Conservation (phyloP, 192 early-diverging fungal species). For the Podila clonocystis region DNA sequence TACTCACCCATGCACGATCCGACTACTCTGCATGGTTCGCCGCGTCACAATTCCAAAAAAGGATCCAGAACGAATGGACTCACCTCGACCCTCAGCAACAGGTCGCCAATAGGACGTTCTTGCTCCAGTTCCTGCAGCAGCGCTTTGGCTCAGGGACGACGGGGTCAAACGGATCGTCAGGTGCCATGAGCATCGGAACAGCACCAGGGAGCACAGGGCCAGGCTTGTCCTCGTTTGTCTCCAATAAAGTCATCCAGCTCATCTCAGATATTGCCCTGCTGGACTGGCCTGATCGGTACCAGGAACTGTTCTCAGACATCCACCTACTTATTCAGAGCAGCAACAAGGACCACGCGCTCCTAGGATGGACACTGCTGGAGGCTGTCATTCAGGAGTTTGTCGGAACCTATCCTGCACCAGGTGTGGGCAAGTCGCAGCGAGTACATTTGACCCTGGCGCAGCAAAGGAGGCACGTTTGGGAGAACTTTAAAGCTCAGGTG, state of each 20-base stretch:
- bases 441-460: slow-evolving; percentile 21
- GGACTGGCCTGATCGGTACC: slow-evolving; percentile 48
- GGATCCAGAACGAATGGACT: slow-evolving; percentile 37
- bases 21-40: slow-evolving; percentile 44
- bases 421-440: slow-evolving; percentile 22
- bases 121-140: slow-evolving; percentile 36
- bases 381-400: slow-evolving; percentile 40
- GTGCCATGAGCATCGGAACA: not conserved
- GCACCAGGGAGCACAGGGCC: not conserved
- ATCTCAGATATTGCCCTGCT: slow-evolving; percentile 36
- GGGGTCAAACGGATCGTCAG: not conserved
- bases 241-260: slow-evolving; percentile 46
- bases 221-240: slow-evolving; percentile 26
- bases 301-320: slow-evolving; percentile 44
- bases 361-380: slow-evolving; percentile 45
- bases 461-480: slow-evolving; percentile 34
- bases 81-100: slow-evolving; percentile 28
- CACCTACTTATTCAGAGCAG: slow-evolving; percentile 33
- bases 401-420: slow-evolving; percentile 29
- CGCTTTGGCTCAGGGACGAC: slow-evolving; percentile 16
- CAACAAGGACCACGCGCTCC: slow-evolving; percentile 23
- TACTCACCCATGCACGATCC: slow-evolving; percentile 36
- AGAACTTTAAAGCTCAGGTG: slow-evolving; percentile 28
- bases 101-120: slow-evolving; percentile 29
- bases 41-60: slow-evolving; percentile 45